phyloP scores from a whole-genome alignment of 305 asterid genomes.

The Nicotiana rustica region DNA sequence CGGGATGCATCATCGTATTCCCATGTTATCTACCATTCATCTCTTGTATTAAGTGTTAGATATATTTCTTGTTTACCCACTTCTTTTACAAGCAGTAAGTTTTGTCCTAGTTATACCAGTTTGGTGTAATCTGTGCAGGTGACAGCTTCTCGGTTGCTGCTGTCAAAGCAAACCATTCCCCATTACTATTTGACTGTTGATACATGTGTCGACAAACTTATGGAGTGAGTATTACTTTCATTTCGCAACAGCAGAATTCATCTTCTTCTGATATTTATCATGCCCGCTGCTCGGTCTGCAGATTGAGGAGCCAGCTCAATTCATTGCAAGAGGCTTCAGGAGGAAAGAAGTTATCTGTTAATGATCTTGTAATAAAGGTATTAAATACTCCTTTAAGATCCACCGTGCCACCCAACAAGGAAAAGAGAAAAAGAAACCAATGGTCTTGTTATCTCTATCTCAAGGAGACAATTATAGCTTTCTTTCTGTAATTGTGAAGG shows the following conservation, averaged over 20 bases:
- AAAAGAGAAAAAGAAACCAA: not conserved
- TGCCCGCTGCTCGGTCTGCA: conserved; percentile 44
- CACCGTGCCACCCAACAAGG: conserved; percentile 17
- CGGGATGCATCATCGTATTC: not conserved
- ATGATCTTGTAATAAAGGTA: conserved; percentile 99
- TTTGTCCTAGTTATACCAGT: not conserved
- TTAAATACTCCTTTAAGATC: conserved; percentile 26
- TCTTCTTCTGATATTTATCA: conserved; percentile 28
- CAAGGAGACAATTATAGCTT: conserved; percentile 32
- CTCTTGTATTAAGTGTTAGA: not conserved
- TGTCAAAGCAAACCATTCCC: conserved; percentile 96
- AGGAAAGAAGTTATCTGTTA: conserved; percentile 90
- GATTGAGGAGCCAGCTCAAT: conserved; percentile 82
- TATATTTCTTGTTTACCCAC: not conserved
- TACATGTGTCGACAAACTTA: conserved; percentile 93
- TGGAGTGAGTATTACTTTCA: conserved; percentile 74
- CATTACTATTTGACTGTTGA: conserved; percentile 97
- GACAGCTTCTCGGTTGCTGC: conserved; percentile 91
- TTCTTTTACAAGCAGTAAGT: conserved; percentile 8
- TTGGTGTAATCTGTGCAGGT: conserved; percentile 62
- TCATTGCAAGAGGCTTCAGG: conserved; percentile 93
- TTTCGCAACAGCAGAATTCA: not conserved
- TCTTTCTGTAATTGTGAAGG: conserved; percentile 19
- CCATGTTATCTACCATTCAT: conserved; percentile 1
- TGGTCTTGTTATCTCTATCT: conserved; percentile 6